Evolutionary conservation across 148 eudicot species (phyloP), one percentile per base, ranked within the genome.

Genomic region (Cornus kousa): DNA sequence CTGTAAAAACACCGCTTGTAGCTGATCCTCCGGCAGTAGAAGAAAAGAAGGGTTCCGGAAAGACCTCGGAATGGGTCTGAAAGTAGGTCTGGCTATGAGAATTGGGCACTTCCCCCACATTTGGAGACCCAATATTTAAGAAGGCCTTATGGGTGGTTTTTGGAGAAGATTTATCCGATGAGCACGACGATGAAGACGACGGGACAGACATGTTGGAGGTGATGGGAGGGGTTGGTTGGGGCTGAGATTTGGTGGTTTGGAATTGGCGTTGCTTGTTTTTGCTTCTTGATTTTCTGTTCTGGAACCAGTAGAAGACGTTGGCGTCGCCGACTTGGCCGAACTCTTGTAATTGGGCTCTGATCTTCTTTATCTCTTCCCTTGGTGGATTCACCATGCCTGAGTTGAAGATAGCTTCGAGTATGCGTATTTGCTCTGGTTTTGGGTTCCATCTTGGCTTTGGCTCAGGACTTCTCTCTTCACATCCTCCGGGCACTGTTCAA

Each of bases 401-500:
- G 85, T 95, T 95, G 87, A 95, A 95, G 74, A 95, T 91, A 1
- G 97, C 84, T 78, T 95, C 99, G 1, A 95, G 90, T 74, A 95
- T 90, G 78, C 93, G 90, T 53, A 95, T 95, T 79, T 95, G 99
- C 66, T 95, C 99, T 5, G 97, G 99, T 80, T 91, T 91, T 3
- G 99, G 97, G 87, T 95, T 95, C 99, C 99, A 95, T 78, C 99
- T 84, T 1, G 97, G 99, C 68, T 95, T 95, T 2, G 97, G 97
- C 81, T 95, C 97, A 3, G 94, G 97, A 9, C 88, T 95, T 78
- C 93, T 89, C 75, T 95, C 99, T 57, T 92, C 97, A 80, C 88
- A 43, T 74, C 90, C 48, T 43, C 8, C 91, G 2, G 79, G 19
- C 60, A 70, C 85, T 83, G 35, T 55, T 57, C 5, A 35, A 71